Conservation (phyloP, 192 early-diverging fungal species). For the Coemansia sp. region DNA sequence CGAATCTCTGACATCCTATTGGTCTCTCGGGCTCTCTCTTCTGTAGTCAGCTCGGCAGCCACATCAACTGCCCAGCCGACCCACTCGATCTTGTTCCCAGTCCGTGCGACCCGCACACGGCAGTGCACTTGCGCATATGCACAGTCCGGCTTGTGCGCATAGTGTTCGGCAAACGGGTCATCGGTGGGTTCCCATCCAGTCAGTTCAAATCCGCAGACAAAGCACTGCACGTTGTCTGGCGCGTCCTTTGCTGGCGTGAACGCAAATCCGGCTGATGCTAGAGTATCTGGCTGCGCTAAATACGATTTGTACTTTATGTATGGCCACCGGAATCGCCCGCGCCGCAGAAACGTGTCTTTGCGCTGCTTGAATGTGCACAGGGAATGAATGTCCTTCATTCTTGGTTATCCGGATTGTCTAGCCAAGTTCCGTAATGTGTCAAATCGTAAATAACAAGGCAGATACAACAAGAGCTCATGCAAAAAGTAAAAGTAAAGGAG, state of each 20-base stretch:
- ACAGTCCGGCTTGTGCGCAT: constrained; percentile 42
- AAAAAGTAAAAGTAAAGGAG: not conserved
- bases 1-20: constrained; percentile 19
- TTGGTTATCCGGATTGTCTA: not conserved
- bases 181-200: constrained; percentile 51
- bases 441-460: not conserved
- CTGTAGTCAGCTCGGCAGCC: not conserved
- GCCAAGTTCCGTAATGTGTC: not conserved
- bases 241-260: constrained; percentile 52
- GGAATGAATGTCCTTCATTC: constrained; percentile 25
- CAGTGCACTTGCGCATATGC: constrained; percentile 47
- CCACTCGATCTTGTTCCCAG: constrained; percentile 37
- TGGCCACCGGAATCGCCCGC: constrained; percentile 44
- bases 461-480: not conserved
- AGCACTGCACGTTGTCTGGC: constrained; percentile 54
- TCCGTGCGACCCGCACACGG: constrained; percentile 19
- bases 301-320: constrained; percentile 45
- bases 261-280: constrained; percentile 54
- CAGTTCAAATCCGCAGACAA: constrained; percentile 52
- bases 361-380: constrained; percentile 39
- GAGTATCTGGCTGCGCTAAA: constrained; percentile 45
- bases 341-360: constrained; percentile 49
- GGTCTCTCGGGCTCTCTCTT: constrained; percentile 3
- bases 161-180: constrained; percentile 56
- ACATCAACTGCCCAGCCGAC: constrained; percentile 29